Base-by-base conservation (phyloP, 2,329 filamentous ascomycete species). In the Aspergillus ustus region DNA sequence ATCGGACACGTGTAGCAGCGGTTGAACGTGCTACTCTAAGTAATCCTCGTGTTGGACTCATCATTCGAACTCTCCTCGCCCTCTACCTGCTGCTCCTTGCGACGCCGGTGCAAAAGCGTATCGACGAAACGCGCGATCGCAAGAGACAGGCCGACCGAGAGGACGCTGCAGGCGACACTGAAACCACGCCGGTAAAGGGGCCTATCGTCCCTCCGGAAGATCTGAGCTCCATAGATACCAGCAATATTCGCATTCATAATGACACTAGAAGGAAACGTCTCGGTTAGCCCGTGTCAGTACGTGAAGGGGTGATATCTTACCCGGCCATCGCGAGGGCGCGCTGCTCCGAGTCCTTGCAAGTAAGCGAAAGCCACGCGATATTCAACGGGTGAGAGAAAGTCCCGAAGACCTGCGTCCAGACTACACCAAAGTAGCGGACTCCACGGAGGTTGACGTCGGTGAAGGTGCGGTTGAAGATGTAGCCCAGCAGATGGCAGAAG, bases 161-260 rank as follows among this genome's bases (percentile, higher is more conserved):
- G 53, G 13, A 61, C 59, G 20, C 37, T 34, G 22, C 52, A 25
- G 6, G 59, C 59, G 13, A 59, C 51, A 17, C 51, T 66, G 11
- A 63, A 59, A 1, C 56, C 60, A 8, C 60, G 60, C 13, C 57
- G 56, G 28, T 63, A 63, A 7, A 63, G 78, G 74, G 22, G 67
- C 46, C 59, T 61, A 40, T 66, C 62, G 13, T 59, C 58, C 0
- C 68, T 66, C 15, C 70, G 82, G 78, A 87, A 88, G 62, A 88
- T 83, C 69, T 88, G 85, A 0, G 84, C 84, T 3, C 85, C 86
- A 58, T 86, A 85, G 55, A 88, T 87, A 22, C 85, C 85, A 0
- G 85, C 85, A 28, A 83, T 84, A 65, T 88, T 88, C 52, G 84
- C 86, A 20, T 83, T 82, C 85, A 87, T 87, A 62, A 88, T 86